A percentile compares a stretch with the other conserved stretches of the same genome.
These are phyloP conservation scores for Earliella scabrosa DNA, from an alignment of 1,284 basidiomycete species.

Conservation along the genomic window DNA sequence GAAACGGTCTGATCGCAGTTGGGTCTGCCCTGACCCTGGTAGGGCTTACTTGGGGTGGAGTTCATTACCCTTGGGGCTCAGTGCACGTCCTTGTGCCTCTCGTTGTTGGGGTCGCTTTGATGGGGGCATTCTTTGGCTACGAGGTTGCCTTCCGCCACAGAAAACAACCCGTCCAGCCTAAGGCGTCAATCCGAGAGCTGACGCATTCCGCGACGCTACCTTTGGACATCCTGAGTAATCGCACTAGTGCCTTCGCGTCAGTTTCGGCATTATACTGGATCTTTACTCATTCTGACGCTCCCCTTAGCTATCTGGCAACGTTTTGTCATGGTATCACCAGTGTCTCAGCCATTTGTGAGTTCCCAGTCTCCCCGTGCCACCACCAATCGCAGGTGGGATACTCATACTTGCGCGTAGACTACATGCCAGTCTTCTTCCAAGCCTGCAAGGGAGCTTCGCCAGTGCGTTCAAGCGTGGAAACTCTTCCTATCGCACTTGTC, in stretches of 20 bases:
- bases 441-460: slow-evolving; percentile 35
- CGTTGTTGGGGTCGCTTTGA: slow-evolving; percentile 21
- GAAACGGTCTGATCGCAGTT: slow-evolving; percentile 22
- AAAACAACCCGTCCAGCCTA: neutral
- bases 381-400: neutral
- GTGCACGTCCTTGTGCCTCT: slow-evolving; percentile 24
- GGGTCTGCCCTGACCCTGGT: slow-evolving; percentile 18
- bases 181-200: neutral
- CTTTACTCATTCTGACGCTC: neutral
- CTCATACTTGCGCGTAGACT: slow-evolving; percentile 30
- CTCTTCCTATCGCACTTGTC: slow-evolving; percentile 27
- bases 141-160: slow-evolving; percentile 7
- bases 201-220: slow-evolving; percentile 28
- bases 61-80: slow-evolving; percentile 24
- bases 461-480: slow-evolving; percentile 30
- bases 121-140: slow-evolving; percentile 21
- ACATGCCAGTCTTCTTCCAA: slow-evolving; percentile 46
- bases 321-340: slow-evolving; percentile 21
- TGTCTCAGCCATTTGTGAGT: slow-evolving; percentile 18
- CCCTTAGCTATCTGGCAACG: slow-evolving; percentile 25
- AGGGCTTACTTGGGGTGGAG: slow-evolving; percentile 27
- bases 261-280: neutral
- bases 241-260: slow-evolving; percentile 30
- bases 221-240: slow-evolving; percentile 33
- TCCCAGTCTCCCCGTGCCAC: neutral